phyloP scores from a whole-genome alignment of 768 basidiomycete species.

The Lactarius sanguifluus region DNA sequence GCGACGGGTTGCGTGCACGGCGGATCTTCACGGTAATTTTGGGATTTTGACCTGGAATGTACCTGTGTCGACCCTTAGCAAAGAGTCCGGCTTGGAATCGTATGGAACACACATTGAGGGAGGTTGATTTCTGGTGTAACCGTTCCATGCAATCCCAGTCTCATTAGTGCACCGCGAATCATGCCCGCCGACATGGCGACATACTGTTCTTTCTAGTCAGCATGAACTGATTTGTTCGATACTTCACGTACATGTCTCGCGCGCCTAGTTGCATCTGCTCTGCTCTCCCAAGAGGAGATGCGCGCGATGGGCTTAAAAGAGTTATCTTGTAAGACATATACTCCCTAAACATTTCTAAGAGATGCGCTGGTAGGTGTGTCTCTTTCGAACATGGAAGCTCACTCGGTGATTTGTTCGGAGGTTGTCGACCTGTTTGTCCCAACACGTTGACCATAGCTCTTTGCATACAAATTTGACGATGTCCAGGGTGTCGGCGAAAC shows the following conservation, averaged over 20 bases:
- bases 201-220: conserved; percentile 50
- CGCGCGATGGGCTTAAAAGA: conserved; percentile 81
- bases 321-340: conserved; percentile 93
- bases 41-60: conserved; percentile 83
- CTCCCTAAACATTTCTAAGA: conserved; percentile 53
- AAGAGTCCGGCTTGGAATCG: background rate
- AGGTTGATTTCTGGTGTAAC: conserved; percentile 79
- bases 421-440: conserved; percentile 96
- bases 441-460: conserved; percentile 88
- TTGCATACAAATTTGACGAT: conserved; percentile 96
- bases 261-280: conserved; percentile 66
- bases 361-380: background rate
- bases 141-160: conserved; percentile 73
- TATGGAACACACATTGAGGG: conserved; percentile 71
- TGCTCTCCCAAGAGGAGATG: conserved; percentile 78
- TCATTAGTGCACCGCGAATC: conserved; percentile 75
- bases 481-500: conserved; percentile 83
- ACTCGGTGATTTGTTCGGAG: conserved; percentile 93
- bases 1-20: background rate
- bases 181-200: conserved; percentile 81
- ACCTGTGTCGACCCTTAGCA: conserved; percentile 44
- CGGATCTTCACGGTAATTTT: conserved; percentile 48
- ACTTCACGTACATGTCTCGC: conserved; percentile 61
- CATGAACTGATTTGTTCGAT: background rate
- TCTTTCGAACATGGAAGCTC: conserved; percentile 32